phyloP scores from a whole-genome alignment of 2,329 filamentous ascomycete species.

The Aspergillus tamarii region DNA sequence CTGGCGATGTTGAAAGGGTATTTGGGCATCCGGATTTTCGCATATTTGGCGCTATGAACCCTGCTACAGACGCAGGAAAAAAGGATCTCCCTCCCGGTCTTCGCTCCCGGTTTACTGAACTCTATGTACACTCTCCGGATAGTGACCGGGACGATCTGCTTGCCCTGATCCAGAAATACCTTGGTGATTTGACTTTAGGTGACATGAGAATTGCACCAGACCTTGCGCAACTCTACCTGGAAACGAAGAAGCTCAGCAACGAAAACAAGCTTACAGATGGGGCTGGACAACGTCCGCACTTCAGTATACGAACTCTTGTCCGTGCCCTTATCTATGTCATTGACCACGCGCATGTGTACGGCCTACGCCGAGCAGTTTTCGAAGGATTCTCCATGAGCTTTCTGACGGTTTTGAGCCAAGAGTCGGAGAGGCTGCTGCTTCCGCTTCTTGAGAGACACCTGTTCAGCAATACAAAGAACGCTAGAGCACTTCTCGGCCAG shows the following conservation, averaged over 20 bases:
- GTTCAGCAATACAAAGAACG: conserved; percentile 69
- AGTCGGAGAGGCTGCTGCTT: conserved; percentile 77
- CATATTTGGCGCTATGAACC: conserved; percentile 98
- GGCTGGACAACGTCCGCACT: conserved; percentile 93
- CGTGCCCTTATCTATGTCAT: conserved; percentile 86
- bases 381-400: conserved; percentile 99
- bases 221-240: conserved; percentile 83
- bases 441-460: conserved; percentile 82
- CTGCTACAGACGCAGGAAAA: conserved; percentile 95
- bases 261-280: conserved; percentile 89
- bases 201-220: conserved; percentile 77
- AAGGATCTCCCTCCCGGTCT: conserved; percentile 88
- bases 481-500: conserved; percentile 74
- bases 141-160: conserved; percentile 82
- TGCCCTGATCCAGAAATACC: conserved; percentile 84
- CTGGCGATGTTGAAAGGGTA: conserved; percentile 88
- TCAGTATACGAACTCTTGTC: conserved; percentile 92
- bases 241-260: conserved; percentile 78
- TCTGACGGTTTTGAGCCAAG: conserved; percentile 79
- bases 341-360: conserved; percentile 81
- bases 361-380: conserved; percentile 80
- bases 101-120: conserved; percentile 89
- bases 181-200: conserved; percentile 71
- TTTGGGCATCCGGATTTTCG: conserved; percentile 89
- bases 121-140: conserved; percentile 92